A percentile compares a stretch with the other conserved stretches of the same genome.
Evolutionary conservation across 768 basidiomycete species (phyloP).

Genomic region (Scleroderma citrinum): DNA sequence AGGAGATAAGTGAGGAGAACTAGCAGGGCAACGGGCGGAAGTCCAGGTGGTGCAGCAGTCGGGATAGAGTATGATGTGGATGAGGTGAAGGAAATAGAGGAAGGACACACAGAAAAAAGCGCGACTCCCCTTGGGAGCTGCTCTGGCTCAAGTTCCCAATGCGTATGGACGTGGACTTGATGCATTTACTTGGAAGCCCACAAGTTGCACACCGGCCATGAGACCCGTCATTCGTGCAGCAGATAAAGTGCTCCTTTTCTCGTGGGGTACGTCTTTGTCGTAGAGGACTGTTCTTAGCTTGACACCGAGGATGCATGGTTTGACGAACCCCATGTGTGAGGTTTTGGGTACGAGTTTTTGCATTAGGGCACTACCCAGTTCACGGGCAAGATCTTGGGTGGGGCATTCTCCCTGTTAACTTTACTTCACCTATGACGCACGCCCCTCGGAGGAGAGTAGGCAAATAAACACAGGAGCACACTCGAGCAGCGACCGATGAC

Average conservation of each 20-base stretch:
- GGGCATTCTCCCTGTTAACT: too few relatives aligned
- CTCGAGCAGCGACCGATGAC: slow-evolving; percentile 15
- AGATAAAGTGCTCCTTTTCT: slow-evolving; percentile 77
- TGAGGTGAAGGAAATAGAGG: slow-evolving; percentile 6
- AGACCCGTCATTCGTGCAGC: slow-evolving; percentile 67
- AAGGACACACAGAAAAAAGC: slow-evolving; percentile 58
- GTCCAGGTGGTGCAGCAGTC: slow-evolving; percentile 33
- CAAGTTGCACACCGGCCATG: slow-evolving; percentile 74
- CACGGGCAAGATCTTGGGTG: slow-evolving; percentile 13
- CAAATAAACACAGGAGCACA: slow-evolving; percentile 71
- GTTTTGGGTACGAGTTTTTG: slow-evolving; percentile 85
- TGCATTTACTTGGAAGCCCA: slow-evolving; percentile 78
- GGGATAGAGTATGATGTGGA: slow-evolving; percentile 5
- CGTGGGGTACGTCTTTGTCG: slow-evolving; percentile 56
- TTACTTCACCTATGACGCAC: slow-evolving; percentile 5
- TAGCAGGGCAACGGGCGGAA: slow-evolving; percentile 48
- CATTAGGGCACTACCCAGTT: slow-evolving; percentile 41
- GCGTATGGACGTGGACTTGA: not conserved
- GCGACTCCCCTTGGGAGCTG: slow-evolving; percentile 74
- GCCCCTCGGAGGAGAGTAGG: slow-evolving; percentile 69
- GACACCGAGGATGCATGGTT: slow-evolving; percentile 85
- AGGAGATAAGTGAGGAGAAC: slow-evolving; percentile 54
- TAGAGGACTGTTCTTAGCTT: slow-evolving; percentile 92
- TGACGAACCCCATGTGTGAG: slow-evolving; percentile 62
- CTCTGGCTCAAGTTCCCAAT: slow-evolving; percentile 55